Evolutionary conservation across 208 protist species (phyloP), one percentile per base, ranked within the genome.

Genomic region (Wallacemonas sp.): DNA sequence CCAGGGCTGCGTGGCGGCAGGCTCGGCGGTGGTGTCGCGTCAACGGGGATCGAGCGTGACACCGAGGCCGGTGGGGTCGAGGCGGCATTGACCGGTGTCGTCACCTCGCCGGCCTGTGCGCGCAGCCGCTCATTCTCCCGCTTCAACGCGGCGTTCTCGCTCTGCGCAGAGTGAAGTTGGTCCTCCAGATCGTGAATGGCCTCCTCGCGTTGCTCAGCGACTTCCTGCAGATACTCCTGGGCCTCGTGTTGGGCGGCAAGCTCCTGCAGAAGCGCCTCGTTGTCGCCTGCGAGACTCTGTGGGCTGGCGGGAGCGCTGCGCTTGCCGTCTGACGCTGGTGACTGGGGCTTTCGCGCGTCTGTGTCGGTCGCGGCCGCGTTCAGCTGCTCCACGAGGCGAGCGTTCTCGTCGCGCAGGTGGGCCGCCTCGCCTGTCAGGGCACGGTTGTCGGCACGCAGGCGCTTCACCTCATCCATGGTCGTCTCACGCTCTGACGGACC

Each of bases 391-490:
- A 55, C 49, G 32, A 83, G 62, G 23, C 34, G 41, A 9, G 58
- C 69, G 38, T 76, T 79, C 26, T 78, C 68, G 1, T 70, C 72
- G 36, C 71, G 79, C 23, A 82, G 66, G 23, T 56, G 69, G n/a
- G 34, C 27, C 32, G 23, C 21, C 55, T 41, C 60, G 14, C 14
- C 23, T n/a, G 5, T 23, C n/a, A 14, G 16, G 2, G 46, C 17
- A n/a, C 36, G 33, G 46, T 36, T 24, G 16, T 66, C 44, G 4
- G 52, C 52, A 21, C 52, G 52, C 26, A 58, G 34, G 4, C 39
- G 41, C 39, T 47, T 41, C n/a, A 66, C 12, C 46, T 52, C 61
- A 11, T 66, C 61, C 17, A 63, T 63, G 6, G 57, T 21, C 26
- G 19, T 48, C 21, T 63, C 57, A 4, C 57, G 36, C 33, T 68